Base-by-base conservation (phyloP, 352 stramenopile genomes). In the Aphanomyces euteiches region DNA sequence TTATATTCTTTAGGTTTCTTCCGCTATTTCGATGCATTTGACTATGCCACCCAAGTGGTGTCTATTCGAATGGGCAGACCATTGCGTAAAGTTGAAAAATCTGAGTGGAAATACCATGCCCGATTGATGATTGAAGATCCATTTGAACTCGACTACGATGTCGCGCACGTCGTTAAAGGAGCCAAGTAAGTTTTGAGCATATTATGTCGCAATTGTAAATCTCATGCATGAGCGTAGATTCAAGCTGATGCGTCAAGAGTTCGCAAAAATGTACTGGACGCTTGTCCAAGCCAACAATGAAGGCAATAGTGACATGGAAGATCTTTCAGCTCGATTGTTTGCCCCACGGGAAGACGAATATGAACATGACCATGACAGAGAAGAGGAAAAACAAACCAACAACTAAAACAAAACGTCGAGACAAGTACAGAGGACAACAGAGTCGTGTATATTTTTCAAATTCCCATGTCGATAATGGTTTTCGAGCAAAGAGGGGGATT, bases 91-190 rank as follows among this genome's bases (percentile, higher is more conserved):
- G 84, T 85, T 19, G 87, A 92, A 69, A 94, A 94, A 65, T 74
- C 74, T 56, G 76, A 92, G 57, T 94, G 87, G 87, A 85, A 85
- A 43, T 79, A 90, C 50, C 87, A 90, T 67, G 88, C 82, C 58
- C 82, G 87, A 0, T 56, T 94, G 67, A 90, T 83, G 56, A 98
- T 99, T 66, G 97, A 99, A 85, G 97, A 99, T 79, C 97, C 97
- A 3, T 99, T 99, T 79, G 97, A 99, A 75, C 96, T 87, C 3
- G 96, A 91, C 74, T 99, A 99, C 77, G 93, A 99, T 76, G 96
- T 99, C 50, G 96, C 95, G 6, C 96, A 99, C 76, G 96, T 99
- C 19, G 81, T 99, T 15, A 98, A 97, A 65, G 84, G 88, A 34
- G 84, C 82, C 8, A 83, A 84, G 21, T 84, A 94, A n/a, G 41